phyloP scores from a whole-genome alignment of 345 rosid species.

The Boechera retrofracta region DNA sequence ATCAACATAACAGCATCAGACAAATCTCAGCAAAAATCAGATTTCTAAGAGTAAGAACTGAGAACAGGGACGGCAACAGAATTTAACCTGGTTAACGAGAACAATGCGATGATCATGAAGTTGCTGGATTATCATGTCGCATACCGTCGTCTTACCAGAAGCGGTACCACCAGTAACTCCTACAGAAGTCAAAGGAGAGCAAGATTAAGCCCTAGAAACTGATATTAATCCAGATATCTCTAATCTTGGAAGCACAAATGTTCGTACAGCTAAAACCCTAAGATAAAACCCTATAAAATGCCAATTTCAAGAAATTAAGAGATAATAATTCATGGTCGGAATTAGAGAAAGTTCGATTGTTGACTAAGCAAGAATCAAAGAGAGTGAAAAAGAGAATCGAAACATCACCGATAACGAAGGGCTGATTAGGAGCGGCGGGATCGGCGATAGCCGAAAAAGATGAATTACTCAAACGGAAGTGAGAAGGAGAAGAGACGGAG shows the following conservation, averaged over 20 bases:
- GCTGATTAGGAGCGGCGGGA: conserved; percentile 58
- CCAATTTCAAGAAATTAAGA: background rate
- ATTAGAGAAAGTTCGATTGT: conserved; percentile 8
- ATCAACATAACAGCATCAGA: conserved; percentile 25
- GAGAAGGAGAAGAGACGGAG: conserved; percentile 51
- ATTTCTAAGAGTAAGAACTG: background rate
- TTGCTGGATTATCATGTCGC: conserved; percentile 98
- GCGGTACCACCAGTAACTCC: conserved; percentile 99
- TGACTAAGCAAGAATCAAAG: background rate
- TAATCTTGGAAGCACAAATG: background rate
- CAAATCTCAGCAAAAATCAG: background rate
- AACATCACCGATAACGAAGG: conserved; percentile 84
- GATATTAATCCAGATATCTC: background rate
- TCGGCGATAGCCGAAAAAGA: conserved; percentile 41
- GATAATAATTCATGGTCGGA: conserved; percentile 13
- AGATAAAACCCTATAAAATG: conserved; percentile 28
- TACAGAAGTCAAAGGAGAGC: conserved; percentile 32
- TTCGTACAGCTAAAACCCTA: conserved; percentile 30
- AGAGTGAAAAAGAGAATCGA: background rate
- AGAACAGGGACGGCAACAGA: conserved; percentile 15
- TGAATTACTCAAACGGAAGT: conserved; percentile 33
- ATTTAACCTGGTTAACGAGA: conserved; percentile 83
- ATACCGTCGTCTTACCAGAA: conserved; percentile 97
- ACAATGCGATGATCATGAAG: conserved; percentile 99
- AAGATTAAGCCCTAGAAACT: conserved; percentile 20